Percentiles rank a stretch among this genome's conserved stretches.
Evolutionary conservation across 2,329 filamentous ascomycete genomes (phyloP).

Genomic region (Apiospora phragmitis): DNA sequence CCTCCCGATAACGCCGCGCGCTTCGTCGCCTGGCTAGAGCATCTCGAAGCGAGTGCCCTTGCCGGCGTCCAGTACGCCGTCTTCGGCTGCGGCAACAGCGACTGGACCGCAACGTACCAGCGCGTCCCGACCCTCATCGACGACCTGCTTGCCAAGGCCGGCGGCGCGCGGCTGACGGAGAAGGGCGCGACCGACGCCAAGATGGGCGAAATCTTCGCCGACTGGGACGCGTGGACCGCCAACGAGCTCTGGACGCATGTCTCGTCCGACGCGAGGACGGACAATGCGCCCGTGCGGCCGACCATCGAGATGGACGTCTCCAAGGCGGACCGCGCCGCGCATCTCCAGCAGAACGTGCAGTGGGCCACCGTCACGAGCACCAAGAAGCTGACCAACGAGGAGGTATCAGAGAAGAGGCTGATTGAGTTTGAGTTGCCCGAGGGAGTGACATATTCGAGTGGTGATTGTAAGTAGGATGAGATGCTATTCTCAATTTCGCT

Average conservation of each 20-base stretch:
- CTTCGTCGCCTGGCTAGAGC: constrained; percentile 56
- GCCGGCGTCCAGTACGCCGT: constrained; percentile 53
- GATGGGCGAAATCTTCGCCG: constrained; percentile 3
- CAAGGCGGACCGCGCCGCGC: constrained; percentile 36
- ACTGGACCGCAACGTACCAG: constrained; percentile 66
- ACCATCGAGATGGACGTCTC: constrained; percentile 4
- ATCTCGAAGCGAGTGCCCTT: constrained; percentile 36
- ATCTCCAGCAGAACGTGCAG: constrained; percentile 46
- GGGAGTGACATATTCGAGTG: constrained; percentile 54
- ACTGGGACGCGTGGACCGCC: constrained; percentile 1
- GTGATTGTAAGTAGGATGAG: constrained; percentile 45
- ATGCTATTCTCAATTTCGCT: background rate
- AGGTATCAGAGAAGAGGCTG: constrained; percentile 45
- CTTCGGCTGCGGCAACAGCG: constrained; percentile 54
- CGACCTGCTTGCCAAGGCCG: constrained; percentile 46
- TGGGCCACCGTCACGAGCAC: constrained; percentile 47
- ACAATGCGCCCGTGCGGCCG: constrained; percentile 13
- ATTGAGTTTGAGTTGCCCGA: constrained; percentile 54
- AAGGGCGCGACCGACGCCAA: constrained; percentile 11
- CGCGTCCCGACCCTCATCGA: constrained; percentile 66
- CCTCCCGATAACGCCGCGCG: constrained; percentile 57
- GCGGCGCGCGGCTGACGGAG: constrained; percentile 31
- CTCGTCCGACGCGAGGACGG: background rate
- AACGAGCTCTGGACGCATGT: background rate
- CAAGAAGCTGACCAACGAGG: constrained; percentile 42